phyloP scores from a whole-genome alignment of 1,139 yeast species.

The Candida smagusa region DNA sequence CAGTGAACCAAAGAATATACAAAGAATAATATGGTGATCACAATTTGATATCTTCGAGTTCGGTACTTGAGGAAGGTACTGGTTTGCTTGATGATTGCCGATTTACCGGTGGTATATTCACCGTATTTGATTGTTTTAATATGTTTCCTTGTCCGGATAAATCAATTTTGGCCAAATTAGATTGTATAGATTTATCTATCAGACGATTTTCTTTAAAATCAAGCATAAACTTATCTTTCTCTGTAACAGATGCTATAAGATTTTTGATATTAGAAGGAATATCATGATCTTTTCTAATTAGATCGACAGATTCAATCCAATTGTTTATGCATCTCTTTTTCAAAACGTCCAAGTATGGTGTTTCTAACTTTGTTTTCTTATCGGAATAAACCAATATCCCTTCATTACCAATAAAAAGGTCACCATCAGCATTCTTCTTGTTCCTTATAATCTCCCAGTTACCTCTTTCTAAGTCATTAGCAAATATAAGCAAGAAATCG shows the following conservation, averaged over 20 bases:
- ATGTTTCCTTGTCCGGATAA: too few species aligned
- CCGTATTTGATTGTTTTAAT: too few species aligned
- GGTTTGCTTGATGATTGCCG: not conserved
- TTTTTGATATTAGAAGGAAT: slow-evolving; percentile 9
- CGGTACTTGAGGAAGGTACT: too few species aligned
- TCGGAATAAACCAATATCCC: slow-evolving; percentile 72
- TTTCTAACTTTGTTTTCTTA: slow-evolving; percentile 40
- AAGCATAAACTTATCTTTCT: slow-evolving; percentile 12
- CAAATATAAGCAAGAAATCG: slow-evolving; percentile 73
- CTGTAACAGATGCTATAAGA: slow-evolving; percentile 23
- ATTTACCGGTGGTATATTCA: too few species aligned
- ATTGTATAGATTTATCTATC: slow-evolving; percentile 28
- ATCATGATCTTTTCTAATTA: slow-evolving; percentile 15
- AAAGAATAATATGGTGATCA: slow-evolving; percentile 82
- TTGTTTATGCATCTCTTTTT: slow-evolving; percentile 29
- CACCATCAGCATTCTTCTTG: slow-evolving; percentile 43
- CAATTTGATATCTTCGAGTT: too few species aligned
- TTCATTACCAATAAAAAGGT: slow-evolving; percentile 56
- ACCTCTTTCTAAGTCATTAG: slow-evolving; percentile 79
- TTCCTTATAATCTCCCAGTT: slow-evolving; percentile 65
- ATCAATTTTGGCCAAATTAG: slow-evolving; percentile 21
- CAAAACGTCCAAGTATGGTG: slow-evolving; percentile 65
- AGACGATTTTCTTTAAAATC: slow-evolving; percentile 15
- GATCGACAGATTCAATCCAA: slow-evolving; percentile 31
- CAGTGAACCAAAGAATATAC: slow-evolving; percentile 52